phyloP scores from a whole-genome alignment of 768 basidiomycete genomes.

The Pulveroboletus ravenelii region DNA sequence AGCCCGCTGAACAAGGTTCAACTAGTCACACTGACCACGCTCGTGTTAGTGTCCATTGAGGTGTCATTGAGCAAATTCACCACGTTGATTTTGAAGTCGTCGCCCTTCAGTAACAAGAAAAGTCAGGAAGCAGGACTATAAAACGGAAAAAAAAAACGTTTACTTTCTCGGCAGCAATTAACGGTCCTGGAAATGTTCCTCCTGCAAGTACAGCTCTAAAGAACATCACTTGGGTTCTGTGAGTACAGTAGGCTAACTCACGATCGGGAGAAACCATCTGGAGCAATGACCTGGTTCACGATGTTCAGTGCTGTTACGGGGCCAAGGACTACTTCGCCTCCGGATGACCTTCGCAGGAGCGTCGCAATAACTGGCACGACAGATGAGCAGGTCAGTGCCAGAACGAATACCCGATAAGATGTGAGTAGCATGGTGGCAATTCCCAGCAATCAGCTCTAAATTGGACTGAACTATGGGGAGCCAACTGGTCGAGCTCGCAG shows the following conservation, averaged over 20 bases:
- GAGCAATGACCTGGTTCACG: slow-evolving; percentile 37
- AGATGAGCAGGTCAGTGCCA: too few relatives aligned
- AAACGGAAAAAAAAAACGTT: too few relatives aligned
- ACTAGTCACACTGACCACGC: slow-evolving; percentile 36
- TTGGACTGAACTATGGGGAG: too few relatives aligned
- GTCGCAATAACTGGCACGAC: too few relatives aligned
- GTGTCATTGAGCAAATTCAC: slow-evolving; percentile 40
- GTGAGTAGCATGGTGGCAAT: too few relatives aligned
- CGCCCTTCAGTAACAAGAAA: slow-evolving; percentile 26
- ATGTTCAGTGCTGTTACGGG: slow-evolving; percentile 29
- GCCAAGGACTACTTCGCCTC: slow-evolving; percentile 5
- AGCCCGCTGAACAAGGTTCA: background rate
- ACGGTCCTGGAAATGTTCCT: slow-evolving; percentile 42
- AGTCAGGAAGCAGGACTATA: background rate
- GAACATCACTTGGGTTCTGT: background rate
- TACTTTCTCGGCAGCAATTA: slow-evolving; percentile 38
- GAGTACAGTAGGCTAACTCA: slow-evolving; percentile 17
- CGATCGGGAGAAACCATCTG: slow-evolving; percentile 44
- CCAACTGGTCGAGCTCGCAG: too few relatives aligned
- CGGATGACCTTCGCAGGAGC: background rate
- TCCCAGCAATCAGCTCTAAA: too few relatives aligned
- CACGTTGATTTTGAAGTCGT: slow-evolving; percentile 41
- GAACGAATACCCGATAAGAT: too few relatives aligned
- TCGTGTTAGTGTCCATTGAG: slow-evolving; percentile 47
- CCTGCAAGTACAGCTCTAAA: slow-evolving; percentile 38